Evolutionary conservation across 1,284 basidiomycete species (phyloP).

Genomic region (Papiliotrema terrestris): DNA sequence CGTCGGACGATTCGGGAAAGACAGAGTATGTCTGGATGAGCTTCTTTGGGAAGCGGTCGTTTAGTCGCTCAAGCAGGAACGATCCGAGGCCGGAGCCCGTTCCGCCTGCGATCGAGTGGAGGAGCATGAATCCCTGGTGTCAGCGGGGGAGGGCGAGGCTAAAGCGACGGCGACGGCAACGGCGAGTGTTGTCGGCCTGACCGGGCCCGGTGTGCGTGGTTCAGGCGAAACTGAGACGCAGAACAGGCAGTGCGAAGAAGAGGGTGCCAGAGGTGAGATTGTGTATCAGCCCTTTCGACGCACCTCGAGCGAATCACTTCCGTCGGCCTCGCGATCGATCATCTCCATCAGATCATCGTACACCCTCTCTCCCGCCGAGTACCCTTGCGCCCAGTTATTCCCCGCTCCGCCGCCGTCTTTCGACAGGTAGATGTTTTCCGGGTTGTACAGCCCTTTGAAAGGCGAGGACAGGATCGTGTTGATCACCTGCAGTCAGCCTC

Average conservation of each 20-base stretch:
- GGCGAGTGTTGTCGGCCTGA: too few relatives aligned
- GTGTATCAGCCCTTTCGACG: too few relatives aligned
- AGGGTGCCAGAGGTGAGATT: neutral
- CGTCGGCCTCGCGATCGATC: slow-evolving; percentile 97
- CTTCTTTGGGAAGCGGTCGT: slow-evolving; percentile 98
- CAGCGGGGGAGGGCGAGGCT: neutral
- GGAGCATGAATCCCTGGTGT: slow-evolving; percentile 89
- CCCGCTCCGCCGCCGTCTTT: slow-evolving; percentile 97
- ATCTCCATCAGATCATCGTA: slow-evolving; percentile 99
- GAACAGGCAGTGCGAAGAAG: too few relatives aligned
- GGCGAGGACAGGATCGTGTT: slow-evolving; percentile 90
- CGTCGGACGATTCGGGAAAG: slow-evolving; percentile 91
- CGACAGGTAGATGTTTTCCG: slow-evolving; percentile 94
- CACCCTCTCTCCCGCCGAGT: slow-evolving; percentile 80
- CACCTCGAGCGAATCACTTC: slow-evolving; percentile 95
- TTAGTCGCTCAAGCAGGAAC: slow-evolving; percentile 90
- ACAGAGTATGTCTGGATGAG: slow-evolving; percentile 99
- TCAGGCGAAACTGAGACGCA: too few relatives aligned
- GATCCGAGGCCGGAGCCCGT: slow-evolving; percentile 98
- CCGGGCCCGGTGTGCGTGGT: too few relatives aligned
- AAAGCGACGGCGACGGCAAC: neutral
- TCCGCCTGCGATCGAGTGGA: slow-evolving; percentile 98
- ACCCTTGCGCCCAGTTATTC: slow-evolving; percentile 98
- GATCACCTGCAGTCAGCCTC: slow-evolving; percentile 67
- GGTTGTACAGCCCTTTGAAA: slow-evolving; percentile 92